Conservation (phyloP, 2,329 filamentous ascomycete species). For the Fusarium goolgardi region DNA sequence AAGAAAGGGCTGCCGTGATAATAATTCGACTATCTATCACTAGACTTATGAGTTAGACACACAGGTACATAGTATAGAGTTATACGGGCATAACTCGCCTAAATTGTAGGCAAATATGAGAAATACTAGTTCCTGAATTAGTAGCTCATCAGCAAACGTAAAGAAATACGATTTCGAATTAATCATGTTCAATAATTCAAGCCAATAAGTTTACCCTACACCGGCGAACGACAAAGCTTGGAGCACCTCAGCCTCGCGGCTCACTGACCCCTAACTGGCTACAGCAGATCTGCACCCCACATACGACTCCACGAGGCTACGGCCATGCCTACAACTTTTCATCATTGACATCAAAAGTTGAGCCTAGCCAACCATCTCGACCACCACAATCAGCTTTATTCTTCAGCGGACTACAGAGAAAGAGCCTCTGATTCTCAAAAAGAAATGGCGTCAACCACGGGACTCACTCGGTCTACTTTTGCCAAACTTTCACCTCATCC, state of each 20-base stretch:
- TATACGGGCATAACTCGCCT: background rate
- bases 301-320: slow-evolving; percentile 42
- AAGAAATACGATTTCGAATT: background rate
- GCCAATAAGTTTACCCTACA: slow-evolving; percentile 14
- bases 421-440: background rate
- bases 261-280: slow-evolving; percentile 23
- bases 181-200: background rate
- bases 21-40: background rate
- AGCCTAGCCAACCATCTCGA: background rate
- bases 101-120: background rate
- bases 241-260: slow-evolving; percentile 36
- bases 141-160: background rate
- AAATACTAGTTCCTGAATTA: too few relatives aligned
- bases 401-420: background rate
- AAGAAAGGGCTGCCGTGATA: background rate
- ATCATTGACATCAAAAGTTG: slow-evolving; percentile 19
- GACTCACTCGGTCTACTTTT: slow-evolving; percentile 75
- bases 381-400: background rate
- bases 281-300: slow-evolving; percentile 6
- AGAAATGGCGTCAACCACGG: slow-evolving; percentile 51
- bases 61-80: too few relatives aligned
- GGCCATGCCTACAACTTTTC: slow-evolving; percentile 45
- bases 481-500: slow-evolving; percentile 90
- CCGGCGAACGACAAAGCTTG: background rate
- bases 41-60: too few relatives aligned